These are phyloP conservation scores for Eucalyptus cloeziana DNA, from an alignment of 345 rosid species.

Conservation along the genomic window DNA sequence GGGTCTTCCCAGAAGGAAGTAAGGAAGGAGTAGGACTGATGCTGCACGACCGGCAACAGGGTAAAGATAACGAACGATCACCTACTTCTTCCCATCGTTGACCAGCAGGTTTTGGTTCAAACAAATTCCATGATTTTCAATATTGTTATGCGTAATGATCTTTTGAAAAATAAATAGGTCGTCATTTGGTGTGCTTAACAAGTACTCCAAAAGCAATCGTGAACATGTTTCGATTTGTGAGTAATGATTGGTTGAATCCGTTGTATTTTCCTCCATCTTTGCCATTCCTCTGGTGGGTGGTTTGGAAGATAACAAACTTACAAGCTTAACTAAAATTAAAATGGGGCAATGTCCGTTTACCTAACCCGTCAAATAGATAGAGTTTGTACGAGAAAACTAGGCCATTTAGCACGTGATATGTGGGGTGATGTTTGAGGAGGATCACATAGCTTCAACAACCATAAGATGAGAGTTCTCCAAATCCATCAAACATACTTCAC, in stretches of 20 bases:
- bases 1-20: not conserved
- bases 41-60: not conserved
- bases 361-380: not conserved
- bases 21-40: not conserved
- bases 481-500: not conserved
- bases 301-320: not conserved
- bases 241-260: too few species aligned
- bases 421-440: not conserved
- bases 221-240: too few species aligned
- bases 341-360: too few species aligned
- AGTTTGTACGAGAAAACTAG: not conserved
- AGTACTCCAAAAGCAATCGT: too few species aligned
- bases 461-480: not conserved
- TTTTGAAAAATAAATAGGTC: too few species aligned
- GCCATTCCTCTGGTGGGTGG: not conserved
- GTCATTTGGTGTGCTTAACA: too few species aligned
- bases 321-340: not conserved
- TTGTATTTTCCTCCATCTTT: too few species aligned
- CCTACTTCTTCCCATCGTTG: not conserved
- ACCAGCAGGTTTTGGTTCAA: not conserved
- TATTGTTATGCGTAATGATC: too few species aligned
- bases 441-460: not conserved
- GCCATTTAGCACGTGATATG: not conserved
- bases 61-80: not conserved
- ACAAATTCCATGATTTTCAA: too few species aligned